phyloP scores from a whole-genome alignment of 768 basidiomycete species.

The Pleurotus ostreatus region DNA sequence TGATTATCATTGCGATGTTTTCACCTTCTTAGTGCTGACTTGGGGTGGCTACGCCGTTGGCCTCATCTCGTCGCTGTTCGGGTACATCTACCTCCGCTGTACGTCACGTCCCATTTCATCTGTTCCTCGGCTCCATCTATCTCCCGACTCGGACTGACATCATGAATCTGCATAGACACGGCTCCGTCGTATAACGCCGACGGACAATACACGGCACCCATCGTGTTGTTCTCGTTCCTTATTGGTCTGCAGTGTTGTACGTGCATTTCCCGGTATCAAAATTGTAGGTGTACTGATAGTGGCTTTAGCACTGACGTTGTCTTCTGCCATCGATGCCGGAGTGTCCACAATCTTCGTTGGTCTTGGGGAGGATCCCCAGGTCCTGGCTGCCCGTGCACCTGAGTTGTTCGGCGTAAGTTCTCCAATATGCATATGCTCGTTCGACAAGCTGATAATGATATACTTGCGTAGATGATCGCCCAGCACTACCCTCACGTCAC shows the following conservation, averaged over 20 bases:
- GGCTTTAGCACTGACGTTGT: slow-evolving; percentile 55
- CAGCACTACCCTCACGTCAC: slow-evolving; percentile 68
- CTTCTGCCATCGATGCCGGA: slow-evolving; percentile 77
- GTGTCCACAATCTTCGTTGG: slow-evolving; percentile 90
- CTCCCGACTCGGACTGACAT: background rate
- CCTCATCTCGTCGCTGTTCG: slow-evolving; percentile 70
- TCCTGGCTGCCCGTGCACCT: slow-evolving; percentile 70
- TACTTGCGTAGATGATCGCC: slow-evolving; percentile 50
- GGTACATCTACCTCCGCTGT: slow-evolving; percentile 12
- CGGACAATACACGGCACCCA: slow-evolving; percentile 75
- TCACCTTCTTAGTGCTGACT: slow-evolving; percentile 46
- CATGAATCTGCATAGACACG: slow-evolving; percentile 48
- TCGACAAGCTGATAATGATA: background rate
- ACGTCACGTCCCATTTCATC: background rate
- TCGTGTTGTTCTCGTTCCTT: slow-evolving; percentile 76
- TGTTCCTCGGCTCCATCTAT: too few species aligned
- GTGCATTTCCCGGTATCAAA: slow-evolving; percentile 15
- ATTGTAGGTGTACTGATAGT: background rate
- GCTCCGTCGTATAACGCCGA: slow-evolving; percentile 64
- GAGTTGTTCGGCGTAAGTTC: slow-evolving; percentile 56
- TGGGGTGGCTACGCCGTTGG: slow-evolving; percentile 82
- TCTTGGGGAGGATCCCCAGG: slow-evolving; percentile 78
- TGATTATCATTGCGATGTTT: background rate
- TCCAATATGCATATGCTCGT: background rate
- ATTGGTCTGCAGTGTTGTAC: slow-evolving; percentile 73